Base-by-base conservation (phyloP, 176 grass and related monocot genomes). In the Aegilops speltoides region DNA sequence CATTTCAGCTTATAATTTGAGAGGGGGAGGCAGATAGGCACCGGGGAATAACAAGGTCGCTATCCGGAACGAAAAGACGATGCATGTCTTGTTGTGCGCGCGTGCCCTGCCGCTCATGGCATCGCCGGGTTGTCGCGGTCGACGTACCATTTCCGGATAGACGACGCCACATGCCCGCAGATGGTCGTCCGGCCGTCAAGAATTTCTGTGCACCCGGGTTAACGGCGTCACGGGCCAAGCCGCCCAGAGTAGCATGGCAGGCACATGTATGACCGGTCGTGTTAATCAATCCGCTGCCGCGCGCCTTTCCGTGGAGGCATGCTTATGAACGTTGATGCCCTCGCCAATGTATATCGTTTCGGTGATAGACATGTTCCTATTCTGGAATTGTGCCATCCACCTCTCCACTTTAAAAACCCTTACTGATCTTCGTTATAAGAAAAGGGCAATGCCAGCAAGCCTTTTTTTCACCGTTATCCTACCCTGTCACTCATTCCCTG, bases 21-120 rank as follows among this genome's bases (percentile, higher is more conserved):
- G 66, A 36, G 6, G 31, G 16, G 31, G 8, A 68, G 66, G 66
- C 16, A 61, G 57, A 61, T 20, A 61, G 20, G 10, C 22, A 61
- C 57, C 0, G 22, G 2, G 8, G 19, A 61, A 61, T n/a, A 56
- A 56, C 9, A 36, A 54, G 73, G 15, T 79, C 87, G 15, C 64
- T 22, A 15, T 84, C 54, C 10, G 36, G 7, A 67, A 28, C 50
- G 52, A 79, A 84, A 79, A 88, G 56, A 88, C 37, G 64, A 59
- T 13, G 74, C 65, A 1, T 60, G 81, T 78, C 87, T 40, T 4
- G 22, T 72, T 12, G 40, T 29, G 81, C 26, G 65, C 34, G 26
- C 23, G 69, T 37, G 60, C 79, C 79, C 86, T 87, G 79, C 70
- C 79, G 32, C 20, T 14, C 34, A 87, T 71, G 86, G 86, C 84